Base-by-base conservation (phyloP, 495 filamentous ascomycete species). In the Aspergillus egyptiacus region DNA sequence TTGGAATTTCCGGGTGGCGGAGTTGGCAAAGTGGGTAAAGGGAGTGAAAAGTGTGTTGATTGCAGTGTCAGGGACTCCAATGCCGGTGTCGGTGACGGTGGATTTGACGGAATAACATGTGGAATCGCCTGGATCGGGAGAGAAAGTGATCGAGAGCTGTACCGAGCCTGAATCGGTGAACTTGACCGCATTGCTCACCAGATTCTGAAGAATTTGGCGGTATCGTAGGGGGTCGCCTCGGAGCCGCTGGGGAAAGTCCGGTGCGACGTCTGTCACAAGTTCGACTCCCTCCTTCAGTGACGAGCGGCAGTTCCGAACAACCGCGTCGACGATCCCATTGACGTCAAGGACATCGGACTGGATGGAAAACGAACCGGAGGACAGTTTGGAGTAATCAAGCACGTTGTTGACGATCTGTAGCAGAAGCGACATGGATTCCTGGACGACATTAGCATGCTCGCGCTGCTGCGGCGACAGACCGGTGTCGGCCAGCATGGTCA, bases 321-420 rank as follows among this genome's bases (percentile, higher is more conserved):
- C 77, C 0, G 79, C 78, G 1, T 64, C 65, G 22, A 80, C 60
- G 46, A 83, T 72, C 34, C 62, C 70, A 45, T 71, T 73, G 14
- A 91, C 76, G 53, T 91, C 81, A 25, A 80, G 65, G 0, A 91
- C 75, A n/a, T 91, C 78, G 1, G 85, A 62, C 5, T 80, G 81
- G 10, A 94, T 70, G 5, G 82, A 85, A 57, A 95, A 96, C 34
- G 87, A 85, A 3, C 87, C 89, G 9, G 84, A 86, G 50, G 91
- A 90, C 14, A 95, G 78, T 58, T 94, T 95, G 2, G 87, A 91
- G 54, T 91, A 84, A 60, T 94, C 89, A 2, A 95, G 70, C 30
- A 93, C 91, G 54, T 95, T 88, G 49, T 95, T 94, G 63, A 95
- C 93, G 18, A 95, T 84, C 3, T 85, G 86, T 15, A 96, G 66